Percentiles rank a stretch among this genome's conserved stretches.
phyloP scores from a whole-genome alignment of 306 rosid genomes.

The Clitoria ternatea region DNA sequence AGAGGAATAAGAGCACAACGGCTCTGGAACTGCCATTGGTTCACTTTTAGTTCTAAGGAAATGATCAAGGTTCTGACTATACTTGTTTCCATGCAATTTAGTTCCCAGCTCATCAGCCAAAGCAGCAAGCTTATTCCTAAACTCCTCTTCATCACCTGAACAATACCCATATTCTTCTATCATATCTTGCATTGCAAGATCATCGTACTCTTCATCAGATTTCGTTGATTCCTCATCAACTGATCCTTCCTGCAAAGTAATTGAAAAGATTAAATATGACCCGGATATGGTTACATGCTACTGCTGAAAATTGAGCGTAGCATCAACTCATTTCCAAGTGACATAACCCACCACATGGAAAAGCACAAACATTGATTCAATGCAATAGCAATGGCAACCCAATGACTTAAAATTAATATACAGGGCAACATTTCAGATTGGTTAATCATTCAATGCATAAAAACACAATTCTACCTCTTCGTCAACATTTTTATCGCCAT shows the following conservation, averaged over 20 bases:
- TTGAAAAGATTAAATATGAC: not conserved
- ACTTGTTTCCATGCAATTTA: constrained; percentile 29
- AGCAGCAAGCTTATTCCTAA: constrained; percentile 30
- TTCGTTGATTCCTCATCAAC: constrained; percentile 95
- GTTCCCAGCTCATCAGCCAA: constrained; percentile 25
- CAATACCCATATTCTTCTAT: constrained; percentile 53
- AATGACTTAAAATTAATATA: not conserved
- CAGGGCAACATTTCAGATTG: not conserved
- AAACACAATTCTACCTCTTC: constrained; percentile 63
- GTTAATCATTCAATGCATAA: not conserved
- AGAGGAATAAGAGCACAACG: constrained; percentile 48
- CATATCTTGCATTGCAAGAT: constrained; percentile 75
- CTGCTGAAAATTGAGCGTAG: not conserved
- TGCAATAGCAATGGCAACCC: too few relatives aligned
- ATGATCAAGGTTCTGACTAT: constrained; percentile 48
- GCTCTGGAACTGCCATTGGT: constrained; percentile 44
- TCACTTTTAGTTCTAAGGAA: constrained; percentile 55
- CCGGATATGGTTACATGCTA: not conserved
- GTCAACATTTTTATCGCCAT: constrained; percentile 36
- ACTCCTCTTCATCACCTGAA: constrained; percentile 49
- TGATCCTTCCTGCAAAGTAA: constrained; percentile 64
- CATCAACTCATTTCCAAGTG: not conserved
- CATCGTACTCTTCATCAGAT: constrained; percentile 95
- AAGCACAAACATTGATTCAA: too few relatives aligned
- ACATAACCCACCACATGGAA: not conserved